Conservation (phyloP, 1,139 yeast species). For the Kurtzmaniella quercitrusa region DNA sequence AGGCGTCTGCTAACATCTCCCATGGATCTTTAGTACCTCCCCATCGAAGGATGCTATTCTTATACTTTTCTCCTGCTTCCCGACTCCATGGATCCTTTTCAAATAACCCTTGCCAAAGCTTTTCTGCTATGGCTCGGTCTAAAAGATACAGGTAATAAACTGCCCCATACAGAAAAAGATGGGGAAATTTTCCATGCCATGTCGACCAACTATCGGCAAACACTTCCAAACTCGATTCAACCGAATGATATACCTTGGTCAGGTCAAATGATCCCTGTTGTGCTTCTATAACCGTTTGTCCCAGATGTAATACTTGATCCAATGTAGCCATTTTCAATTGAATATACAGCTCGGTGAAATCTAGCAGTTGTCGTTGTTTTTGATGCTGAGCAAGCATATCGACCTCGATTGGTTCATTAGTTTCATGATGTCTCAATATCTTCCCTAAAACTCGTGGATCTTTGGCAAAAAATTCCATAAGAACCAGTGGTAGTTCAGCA, state of each 20-base stretch:
- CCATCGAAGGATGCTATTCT: conserved; percentile 72
- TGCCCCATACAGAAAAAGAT: conserved; percentile 89
- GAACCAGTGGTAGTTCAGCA: conserved; percentile 91
- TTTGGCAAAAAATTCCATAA: conserved; percentile 90
- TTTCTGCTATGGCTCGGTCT: conserved; percentile 89
- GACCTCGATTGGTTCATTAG: conserved; percentile 58
- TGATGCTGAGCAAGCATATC: conserved; percentile 49
- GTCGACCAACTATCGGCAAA: conserved; percentile 64
- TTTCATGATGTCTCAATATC: conserved; percentile 71
- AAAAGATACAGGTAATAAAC: conserved; percentile 88
- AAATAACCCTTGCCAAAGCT: conserved; percentile 76
- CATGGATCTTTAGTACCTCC: conserved; percentile 94
- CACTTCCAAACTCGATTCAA: conserved; percentile 54
- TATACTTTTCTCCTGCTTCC: conserved; percentile 71
- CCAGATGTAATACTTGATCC: conserved; percentile 72
- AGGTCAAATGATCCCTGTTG: conserved; percentile 38
- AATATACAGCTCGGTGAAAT: conserved; percentile 73
- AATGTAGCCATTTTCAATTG: conserved; percentile 88
- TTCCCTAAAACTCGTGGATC: conserved; percentile 70
- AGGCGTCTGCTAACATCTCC: conserved; percentile 76
- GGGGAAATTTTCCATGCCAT: conserved; percentile 96
- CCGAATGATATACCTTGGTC: conserved; percentile 56
- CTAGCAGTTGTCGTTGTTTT: conserved; percentile 49
- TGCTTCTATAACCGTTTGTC: conserved; percentile 33
- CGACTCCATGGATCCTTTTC: conserved; percentile 64